Evolutionary conservation across 768 basidiomycete genomes (phyloP), one percentile per base, ranked within the genome.

Genomic region (Pleurotus salmoneostramineus): DNA sequence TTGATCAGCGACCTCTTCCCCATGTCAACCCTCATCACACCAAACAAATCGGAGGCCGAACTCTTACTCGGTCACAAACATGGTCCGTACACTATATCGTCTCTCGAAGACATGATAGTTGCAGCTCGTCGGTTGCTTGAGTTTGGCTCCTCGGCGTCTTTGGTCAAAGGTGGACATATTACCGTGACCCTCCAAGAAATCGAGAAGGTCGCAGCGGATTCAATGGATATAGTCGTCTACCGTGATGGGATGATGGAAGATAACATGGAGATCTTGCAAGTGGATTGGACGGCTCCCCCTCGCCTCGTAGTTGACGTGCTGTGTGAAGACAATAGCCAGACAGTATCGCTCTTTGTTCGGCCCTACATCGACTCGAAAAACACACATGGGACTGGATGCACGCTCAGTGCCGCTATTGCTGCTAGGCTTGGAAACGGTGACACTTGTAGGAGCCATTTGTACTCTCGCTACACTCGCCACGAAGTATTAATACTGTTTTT

Each of bases 351-450:
- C 14, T 88, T 85, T 59, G 75, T 83, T 15, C 78, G 83, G 5
- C 85, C 88, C 1, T 74, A 82, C 11, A 72, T 93, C 17, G 74
- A 86, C 11, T 84, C 89, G 5, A 79, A 71, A 35, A 91, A 78
- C 62, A 97, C 94, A 0, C 95, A 96, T 66, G 95, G 95, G 1
- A 97, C 95, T 0, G 95, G 94, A 1, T 97, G 94, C 68, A 97
- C 95, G 0, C 75, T 97, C n/a, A 88, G 86, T 47, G 86, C 94
- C 0, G 91, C 93, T 0, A 79, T 96, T 14, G 87, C 87, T 2
- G 85, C 84, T 56, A 77, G 77, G 4, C 73, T 95, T 12, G 88
- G 83, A 2, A 74, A 73, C 46, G 85, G 83, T 50, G 61, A n/a
- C 59, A 76, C 79, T 51, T 66, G 80, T 78, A 37, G 34, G 60